Conservation (phyloP, 2,329 filamentous ascomycete genomes). For the Penicillium sp. region DNA sequence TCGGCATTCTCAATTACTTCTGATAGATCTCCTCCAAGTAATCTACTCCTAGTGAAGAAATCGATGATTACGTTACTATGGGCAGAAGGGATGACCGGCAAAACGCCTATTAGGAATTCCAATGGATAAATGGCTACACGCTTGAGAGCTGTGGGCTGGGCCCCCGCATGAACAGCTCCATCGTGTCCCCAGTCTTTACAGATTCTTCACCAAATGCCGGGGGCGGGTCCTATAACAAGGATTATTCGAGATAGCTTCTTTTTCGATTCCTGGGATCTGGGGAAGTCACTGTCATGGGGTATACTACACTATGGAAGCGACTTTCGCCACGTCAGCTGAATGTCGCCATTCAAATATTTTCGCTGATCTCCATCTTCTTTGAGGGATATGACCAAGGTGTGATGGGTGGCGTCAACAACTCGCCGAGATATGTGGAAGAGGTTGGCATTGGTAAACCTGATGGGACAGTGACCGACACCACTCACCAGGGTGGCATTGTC, state of each 20-base stretch:
- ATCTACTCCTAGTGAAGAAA: background rate
- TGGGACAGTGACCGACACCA: slow-evolving; percentile 47
- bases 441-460: slow-evolving; percentile 47
- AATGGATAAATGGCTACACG: slow-evolving; percentile 17
- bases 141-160: slow-evolving; percentile 7
- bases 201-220: background rate
- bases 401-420: slow-evolving; percentile 50
- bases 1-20: background rate
- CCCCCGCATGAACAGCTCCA: background rate
- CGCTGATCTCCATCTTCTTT: slow-evolving; percentile 35
- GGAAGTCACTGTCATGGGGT: slow-evolving; percentile 30
- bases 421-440: slow-evolving; percentile 35
- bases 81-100: slow-evolving; percentile 13
- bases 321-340: slow-evolving; percentile 45
- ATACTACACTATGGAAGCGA: slow-evolving; percentile 42
- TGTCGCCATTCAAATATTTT: slow-evolving; percentile 33
- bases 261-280: background rate
- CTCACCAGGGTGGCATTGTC: slow-evolving; percentile 52
- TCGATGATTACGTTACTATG: background rate
- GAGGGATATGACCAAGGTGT: slow-evolving; percentile 55
- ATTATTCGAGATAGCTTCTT: background rate
- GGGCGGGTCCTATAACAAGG: slow-evolving; percentile 16
- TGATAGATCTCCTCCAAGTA: background rate
- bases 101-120: slow-evolving; percentile 13
- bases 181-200: background rate